Evolutionary conservation across 805 yeast species (phyloP).

Genomic region (Kurtzmaniella cleridarum): DNA sequence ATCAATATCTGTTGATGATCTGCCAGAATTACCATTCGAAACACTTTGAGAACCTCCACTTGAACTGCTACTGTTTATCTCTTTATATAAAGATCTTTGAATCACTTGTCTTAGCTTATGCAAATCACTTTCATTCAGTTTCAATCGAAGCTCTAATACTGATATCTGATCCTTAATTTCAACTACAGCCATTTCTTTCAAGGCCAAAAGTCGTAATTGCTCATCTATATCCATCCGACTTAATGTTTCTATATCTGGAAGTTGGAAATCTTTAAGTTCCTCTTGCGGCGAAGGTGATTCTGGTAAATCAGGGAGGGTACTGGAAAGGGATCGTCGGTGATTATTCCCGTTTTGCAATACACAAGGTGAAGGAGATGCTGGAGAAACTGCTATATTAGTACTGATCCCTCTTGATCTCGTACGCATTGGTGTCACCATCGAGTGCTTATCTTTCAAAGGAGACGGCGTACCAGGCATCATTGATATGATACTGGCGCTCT

Average conservation of each 20-base stretch:
- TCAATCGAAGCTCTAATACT: constrained; percentile 34
- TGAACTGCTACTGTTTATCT: constrained; percentile 19
- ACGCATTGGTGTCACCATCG: constrained; percentile 2
- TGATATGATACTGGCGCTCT: background rate
- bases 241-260: constrained; percentile 28
- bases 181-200: constrained; percentile 62
- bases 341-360: background rate
- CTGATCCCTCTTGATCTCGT: constrained; percentile 26
- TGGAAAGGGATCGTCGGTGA: background rate
- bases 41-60: constrained; percentile 10
- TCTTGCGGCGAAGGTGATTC: constrained; percentile 5
- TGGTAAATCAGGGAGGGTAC: constrained; percentile 3
- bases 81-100: constrained; percentile 41
- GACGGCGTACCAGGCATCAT: constrained; percentile 5
- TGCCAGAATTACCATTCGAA: constrained; percentile 19
- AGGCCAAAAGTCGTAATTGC: constrained; percentile 55
- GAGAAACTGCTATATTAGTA: constrained; percentile 27
- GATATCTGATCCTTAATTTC: constrained; percentile 56
- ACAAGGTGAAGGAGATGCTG: constrained; percentile 8
- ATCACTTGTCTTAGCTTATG: constrained; percentile 43
- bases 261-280: constrained; percentile 22
- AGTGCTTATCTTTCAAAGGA: constrained; percentile 3
- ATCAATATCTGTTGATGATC: constrained; percentile 14
- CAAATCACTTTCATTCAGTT: constrained; percentile 43
- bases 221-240: constrained; percentile 40